Base-by-base conservation (phyloP, 108 stramenopile species). In the Skeletonema costatum region DNA sequence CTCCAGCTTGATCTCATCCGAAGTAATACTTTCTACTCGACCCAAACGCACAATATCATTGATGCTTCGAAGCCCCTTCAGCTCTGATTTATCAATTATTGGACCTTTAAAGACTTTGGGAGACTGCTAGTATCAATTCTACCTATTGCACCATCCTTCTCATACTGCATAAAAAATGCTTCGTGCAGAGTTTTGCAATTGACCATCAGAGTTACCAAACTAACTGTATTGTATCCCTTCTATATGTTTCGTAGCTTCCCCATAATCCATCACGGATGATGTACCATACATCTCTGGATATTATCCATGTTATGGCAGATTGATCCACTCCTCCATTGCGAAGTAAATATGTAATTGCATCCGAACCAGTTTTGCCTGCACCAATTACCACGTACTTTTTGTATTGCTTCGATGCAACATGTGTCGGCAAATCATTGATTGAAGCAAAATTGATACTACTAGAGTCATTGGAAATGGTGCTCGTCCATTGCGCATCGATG, bases 281-380 rank as follows among this genome's bases (percentile, higher is more conserved):
- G n/a, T 42, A 66, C 66, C 66, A 66, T 42, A 66, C 42, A 46
- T 66, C 66, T 29, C 66, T 16, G 5, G 66, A 66, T 41, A 17
- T 46, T 10, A 66, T 66, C 66, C 66, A 66, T 29, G 42, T 25
- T 25, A 66, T 66, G 14, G 35, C 66, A n/a, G 66, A 66, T 66
- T 38, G 66, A 9, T 66, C 66, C 14, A 66, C 66, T 21, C 25
- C 25, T 25, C 66, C 66, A 66, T 46, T 36, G 21, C 41, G 33
- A 12, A 66, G 38, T 21, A 66, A 21, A 66, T 66, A 41, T 39
- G 66, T 66, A 39, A 66, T 66, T 21, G 66, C 66, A 66, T 66
- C 66, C 5, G 39, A 66, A 2, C 66, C 66, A 13, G 66, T 66
- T 17, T 66, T 66, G 21, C 66, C 66, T 36, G 66, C 66, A 21